Conservation (phyloP, 1,284 basidiomycete species). For the Leccinum brunneo-olivaceum region DNA sequence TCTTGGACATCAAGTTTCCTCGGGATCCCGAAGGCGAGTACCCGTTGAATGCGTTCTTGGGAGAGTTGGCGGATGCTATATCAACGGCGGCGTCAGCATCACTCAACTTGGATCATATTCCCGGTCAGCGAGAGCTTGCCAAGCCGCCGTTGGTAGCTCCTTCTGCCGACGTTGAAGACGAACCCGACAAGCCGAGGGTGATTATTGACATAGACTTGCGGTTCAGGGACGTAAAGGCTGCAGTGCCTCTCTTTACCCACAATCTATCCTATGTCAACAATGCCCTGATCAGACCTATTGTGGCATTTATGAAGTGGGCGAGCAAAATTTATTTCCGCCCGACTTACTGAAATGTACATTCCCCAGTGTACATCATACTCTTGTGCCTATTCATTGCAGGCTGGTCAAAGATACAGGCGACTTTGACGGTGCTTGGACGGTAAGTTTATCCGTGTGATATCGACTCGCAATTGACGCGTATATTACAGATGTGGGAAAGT, state of each 20-base stretch:
- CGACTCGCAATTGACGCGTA: neutral
- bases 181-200: slow-evolving; percentile 43
- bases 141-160: slow-evolving; percentile 84
- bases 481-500: slow-evolving; percentile 77
- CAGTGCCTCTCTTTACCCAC: slow-evolving; percentile 84
- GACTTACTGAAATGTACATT: slow-evolving; percentile 12
- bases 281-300: slow-evolving; percentile 94
- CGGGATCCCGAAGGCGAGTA: slow-evolving; percentile 70
- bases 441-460: slow-evolving; percentile 35
- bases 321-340: neutral
- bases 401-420: slow-evolving; percentile 74
- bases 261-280: slow-evolving; percentile 90
- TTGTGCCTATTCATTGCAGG: slow-evolving; percentile 86
- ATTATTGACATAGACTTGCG: slow-evolving; percentile 93
- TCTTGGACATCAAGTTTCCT: slow-evolving; percentile 97
- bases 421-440: slow-evolving; percentile 88
- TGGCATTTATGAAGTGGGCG: slow-evolving; percentile 94
- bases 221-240: slow-evolving; percentile 94
- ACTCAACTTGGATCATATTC: slow-evolving; percentile 61
- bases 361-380: slow-evolving; percentile 77
- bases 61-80: slow-evolving; percentile 87
- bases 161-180: slow-evolving; percentile 33
- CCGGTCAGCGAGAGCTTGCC: slow-evolving; percentile 82
- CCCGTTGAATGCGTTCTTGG: slow-evolving; percentile 84
- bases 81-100: slow-evolving; percentile 46